Base-by-base conservation (phyloP, 495 filamentous ascomycete species). In the Thozetella sp. region DNA sequence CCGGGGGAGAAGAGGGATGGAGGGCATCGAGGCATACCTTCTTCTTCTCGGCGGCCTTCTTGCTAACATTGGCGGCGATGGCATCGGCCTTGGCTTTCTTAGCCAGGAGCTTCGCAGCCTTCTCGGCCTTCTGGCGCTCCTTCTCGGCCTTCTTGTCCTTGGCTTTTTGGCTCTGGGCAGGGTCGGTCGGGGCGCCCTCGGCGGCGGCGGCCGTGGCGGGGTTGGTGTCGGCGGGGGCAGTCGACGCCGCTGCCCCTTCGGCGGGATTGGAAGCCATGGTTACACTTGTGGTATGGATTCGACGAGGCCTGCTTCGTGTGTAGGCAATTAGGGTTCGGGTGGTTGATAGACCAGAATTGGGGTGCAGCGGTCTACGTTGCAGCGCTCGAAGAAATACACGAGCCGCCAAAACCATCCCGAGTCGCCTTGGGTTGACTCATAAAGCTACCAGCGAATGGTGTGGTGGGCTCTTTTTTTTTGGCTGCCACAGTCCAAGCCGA, bases 1-100 rank as follows among this genome's bases (percentile, higher is more conserved):
- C 43, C 6, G 43, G 11, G 43, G 20, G 3, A 3, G 43, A 10
- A 48, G 43, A 48, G 43, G 43, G 43, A 19, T 13, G 43, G 43
- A 48, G 43, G 43, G 43, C 11, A 15, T n/a, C n/a, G n/a, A n/a
- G n/a, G 9, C n/a, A n/a, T 48, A 48, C 43, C 43, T 48, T 48
- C 43, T 48, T 48, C 43, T 48, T 48, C 43, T 48, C 43, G n/a
- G 43, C 43, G 10, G 43, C 43, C 43, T 48, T 48, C n/a, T 48
- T 48, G n/a, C 9, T 20, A n/a, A n/a, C n/a, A 48, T 48, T 48
- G 4, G 43, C 43, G n/a, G 43, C n/a, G 9, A 48, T 48, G n/a
- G 43, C 43, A 19, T 48, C 43, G 43, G 43, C 43, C n/a, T 48
- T 48, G 3, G 43, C 43, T n/a, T 48, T 48, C 43, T 48, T 48